Evolutionary conservation across 2,329 filamentous ascomycete genomes (phyloP).

Genomic region (Coniochaeta hoffmannii): DNA sequence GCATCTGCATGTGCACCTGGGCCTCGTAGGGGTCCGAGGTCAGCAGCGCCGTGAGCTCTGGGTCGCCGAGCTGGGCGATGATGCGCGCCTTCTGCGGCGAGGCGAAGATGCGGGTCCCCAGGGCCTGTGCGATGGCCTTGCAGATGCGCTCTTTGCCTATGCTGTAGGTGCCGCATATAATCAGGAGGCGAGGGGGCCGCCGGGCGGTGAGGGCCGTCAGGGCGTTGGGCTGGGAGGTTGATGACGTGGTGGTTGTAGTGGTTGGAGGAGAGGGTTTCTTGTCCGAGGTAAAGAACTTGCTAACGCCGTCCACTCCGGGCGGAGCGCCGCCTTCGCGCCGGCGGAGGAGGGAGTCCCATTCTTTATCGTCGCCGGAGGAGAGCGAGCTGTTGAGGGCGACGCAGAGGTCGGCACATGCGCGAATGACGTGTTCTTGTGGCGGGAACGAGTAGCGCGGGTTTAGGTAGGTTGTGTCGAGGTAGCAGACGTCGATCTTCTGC

Average conservation of each 20-base stretch:
- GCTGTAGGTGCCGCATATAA: constrained; percentile 93
- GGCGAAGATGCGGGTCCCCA: constrained; percentile 85
- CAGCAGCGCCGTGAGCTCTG: constrained; percentile 68
- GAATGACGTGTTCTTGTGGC: constrained; percentile 77
- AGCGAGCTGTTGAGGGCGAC: constrained; percentile 35
- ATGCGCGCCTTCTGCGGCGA: constrained; percentile 76
- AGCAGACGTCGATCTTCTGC: constrained; percentile 91
- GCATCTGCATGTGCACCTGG: constrained; percentile 94
- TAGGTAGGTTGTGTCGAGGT: constrained; percentile 94
- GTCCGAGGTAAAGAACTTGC: constrained; percentile 39
- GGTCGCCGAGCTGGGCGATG: constrained; percentile 78
- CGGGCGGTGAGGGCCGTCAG: constrained; percentile 14
- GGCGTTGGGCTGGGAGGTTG: constrained; percentile 9
- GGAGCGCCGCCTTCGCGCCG: constrained; percentile 15
- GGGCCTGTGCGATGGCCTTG: constrained; percentile 78
- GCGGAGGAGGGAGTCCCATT: constrained; percentile 37
- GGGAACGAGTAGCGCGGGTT: constrained; percentile 95
- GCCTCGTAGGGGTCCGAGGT: constrained; percentile 76
- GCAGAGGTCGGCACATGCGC: constrained; percentile 81
- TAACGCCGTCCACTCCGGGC: constrained; percentile 35
- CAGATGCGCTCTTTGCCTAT: constrained; percentile 98
- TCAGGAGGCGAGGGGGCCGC: constrained; percentile 54
- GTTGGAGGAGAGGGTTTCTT: constrained; percentile 8
- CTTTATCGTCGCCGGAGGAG: constrained; percentile 30
- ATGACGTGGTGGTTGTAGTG: constrained; percentile 17